phyloP scores from a whole-genome alignment of 495 filamentous ascomycete species.

The Xylaria palmicola region DNA sequence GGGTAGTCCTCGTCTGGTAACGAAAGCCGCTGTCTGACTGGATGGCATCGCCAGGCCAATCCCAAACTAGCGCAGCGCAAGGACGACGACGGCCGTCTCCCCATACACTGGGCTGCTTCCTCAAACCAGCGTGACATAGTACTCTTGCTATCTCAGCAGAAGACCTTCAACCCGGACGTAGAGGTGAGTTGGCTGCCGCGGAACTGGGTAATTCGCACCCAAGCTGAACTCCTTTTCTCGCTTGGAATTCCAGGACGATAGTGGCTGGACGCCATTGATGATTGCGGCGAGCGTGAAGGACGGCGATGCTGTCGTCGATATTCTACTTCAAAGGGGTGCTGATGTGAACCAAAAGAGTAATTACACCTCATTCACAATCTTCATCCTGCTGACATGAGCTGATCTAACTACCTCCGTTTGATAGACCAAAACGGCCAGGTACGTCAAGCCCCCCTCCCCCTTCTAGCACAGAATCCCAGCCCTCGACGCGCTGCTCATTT shows the following conservation, averaged over 20 bases:
- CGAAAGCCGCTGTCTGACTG: constrained; percentile 10
- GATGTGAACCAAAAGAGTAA: constrained; percentile 80
- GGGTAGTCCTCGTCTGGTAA: constrained; percentile 14
- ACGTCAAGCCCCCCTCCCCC: not conserved
- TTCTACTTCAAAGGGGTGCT: constrained; percentile 76
- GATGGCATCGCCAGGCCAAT: constrained; percentile 60
- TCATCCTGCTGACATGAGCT: not conserved
- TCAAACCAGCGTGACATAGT: constrained; percentile 78
- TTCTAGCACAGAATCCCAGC: not conserved
- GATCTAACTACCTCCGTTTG: constrained; percentile 7
- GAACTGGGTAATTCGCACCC: not conserved
- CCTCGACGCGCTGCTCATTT: not conserved
- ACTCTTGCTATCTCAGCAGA: constrained; percentile 63
- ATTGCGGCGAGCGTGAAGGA: constrained; percentile 81
- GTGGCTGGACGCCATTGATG: constrained; percentile 94
- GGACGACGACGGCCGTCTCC: constrained; percentile 87
- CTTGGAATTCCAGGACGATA: constrained; percentile 61
- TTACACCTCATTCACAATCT: not conserved
- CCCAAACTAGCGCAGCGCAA: constrained; percentile 69
- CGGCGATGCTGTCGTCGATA: constrained; percentile 63
- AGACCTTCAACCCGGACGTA: constrained; percentile 83
- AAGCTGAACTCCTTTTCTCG: not conserved
- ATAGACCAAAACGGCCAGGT: constrained; percentile 59
- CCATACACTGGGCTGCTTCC: constrained; percentile 93
- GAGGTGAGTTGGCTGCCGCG: constrained; percentile 54